phyloP scores from a whole-genome alignment of 1,284 basidiomycete species.

The Crocinoboletus sp. region DNA sequence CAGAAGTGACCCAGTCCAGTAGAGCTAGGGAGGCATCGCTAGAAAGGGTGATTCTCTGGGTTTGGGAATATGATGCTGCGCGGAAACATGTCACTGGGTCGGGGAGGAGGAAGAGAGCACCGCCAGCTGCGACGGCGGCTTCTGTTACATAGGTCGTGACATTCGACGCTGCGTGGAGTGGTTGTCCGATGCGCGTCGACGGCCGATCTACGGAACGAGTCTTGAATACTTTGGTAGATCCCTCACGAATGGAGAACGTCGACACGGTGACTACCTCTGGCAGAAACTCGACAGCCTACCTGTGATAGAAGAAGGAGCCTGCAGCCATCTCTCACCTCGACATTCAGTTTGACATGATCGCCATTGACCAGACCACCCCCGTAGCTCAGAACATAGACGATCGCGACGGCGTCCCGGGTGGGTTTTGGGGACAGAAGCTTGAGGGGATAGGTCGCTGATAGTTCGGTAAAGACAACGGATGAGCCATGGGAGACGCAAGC shows the following conservation, averaged over 20 bases:
- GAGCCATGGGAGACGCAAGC: constrained; percentile 47
- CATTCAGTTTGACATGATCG: constrained; percentile 65
- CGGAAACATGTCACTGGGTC: constrained; percentile 92
- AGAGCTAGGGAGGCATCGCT: constrained; percentile 60
- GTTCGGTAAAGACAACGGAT: constrained; percentile 64
- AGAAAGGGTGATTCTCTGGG: constrained; percentile 68
- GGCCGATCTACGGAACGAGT: constrained; percentile 49
- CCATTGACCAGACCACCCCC: constrained; percentile 94
- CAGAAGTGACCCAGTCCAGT: constrained; percentile 91
- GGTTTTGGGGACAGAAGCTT: constrained; percentile 80
- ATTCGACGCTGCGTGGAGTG: constrained; percentile 22
- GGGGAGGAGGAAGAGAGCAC: constrained; percentile 77
- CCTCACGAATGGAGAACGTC: constrained; percentile 40
- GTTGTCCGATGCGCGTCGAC: constrained; percentile 32
- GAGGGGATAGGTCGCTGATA: constrained; percentile 84
- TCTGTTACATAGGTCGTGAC: constrained; percentile 51
- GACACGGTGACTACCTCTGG: neutral
- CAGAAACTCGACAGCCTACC: constrained; percentile 41
- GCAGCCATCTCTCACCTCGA: constrained; percentile 55
- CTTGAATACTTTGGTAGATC: constrained; percentile 94
- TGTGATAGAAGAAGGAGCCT: constrained; percentile 76
- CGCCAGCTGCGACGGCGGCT: constrained; percentile 46
- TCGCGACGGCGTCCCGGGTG: constrained; percentile 47
- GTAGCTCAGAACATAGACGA: constrained; percentile 84
- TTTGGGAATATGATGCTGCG: constrained; percentile 76